A percentile compares a stretch with the other conserved stretches of the same genome.
phyloP scores from a whole-genome alignment of 2,329 filamentous ascomycete genomes.

The Aureobasidium leucospermi region DNA sequence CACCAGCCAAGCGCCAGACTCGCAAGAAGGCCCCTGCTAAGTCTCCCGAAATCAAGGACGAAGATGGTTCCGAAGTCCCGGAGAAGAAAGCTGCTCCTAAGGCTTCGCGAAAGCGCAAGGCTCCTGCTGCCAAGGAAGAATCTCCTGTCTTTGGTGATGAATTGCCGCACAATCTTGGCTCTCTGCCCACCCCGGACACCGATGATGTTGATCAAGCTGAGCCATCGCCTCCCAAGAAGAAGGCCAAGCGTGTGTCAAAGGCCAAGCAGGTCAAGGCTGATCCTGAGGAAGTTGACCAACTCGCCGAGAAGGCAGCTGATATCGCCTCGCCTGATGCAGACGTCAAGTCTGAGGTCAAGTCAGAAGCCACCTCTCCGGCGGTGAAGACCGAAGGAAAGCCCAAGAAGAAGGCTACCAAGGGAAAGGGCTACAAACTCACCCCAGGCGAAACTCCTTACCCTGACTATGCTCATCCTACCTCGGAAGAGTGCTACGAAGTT shows the following conservation, averaged over 20 bases:
- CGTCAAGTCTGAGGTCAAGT: constrained; percentile 12
- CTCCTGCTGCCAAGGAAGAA: constrained; percentile 20
- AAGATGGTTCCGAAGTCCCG: constrained; percentile 5
- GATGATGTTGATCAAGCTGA: constrained; percentile 19
- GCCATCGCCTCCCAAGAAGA: constrained; percentile 17
- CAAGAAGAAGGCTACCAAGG: constrained; percentile 36
- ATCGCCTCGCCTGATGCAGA: constrained; percentile 15
- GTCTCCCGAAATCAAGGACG: constrained; percentile 19
- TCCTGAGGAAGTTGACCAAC: constrained; percentile 13
- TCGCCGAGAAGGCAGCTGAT: constrained; percentile 15
- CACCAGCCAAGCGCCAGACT: constrained; percentile 23
- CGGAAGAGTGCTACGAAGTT: constrained; percentile 63
- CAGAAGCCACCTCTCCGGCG: not conserved
- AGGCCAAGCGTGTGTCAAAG: constrained; percentile 11
- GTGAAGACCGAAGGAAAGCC: constrained; percentile 16
- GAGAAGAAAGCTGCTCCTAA: constrained; percentile 12
- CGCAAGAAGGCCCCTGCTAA: not conserved
- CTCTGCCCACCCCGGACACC: constrained; percentile 24
- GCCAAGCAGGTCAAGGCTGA: constrained; percentile 17
- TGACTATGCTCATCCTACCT: constrained; percentile 56
- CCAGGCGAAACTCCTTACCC: constrained; percentile 58
- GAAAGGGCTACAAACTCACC: constrained; percentile 37
- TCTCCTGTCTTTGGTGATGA: constrained; percentile 34
- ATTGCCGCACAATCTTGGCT: constrained; percentile 51
- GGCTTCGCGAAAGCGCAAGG: constrained; percentile 31